Evolutionary conservation across 352 stramenopile genomes (phyloP).

Genomic region (Lagenidium sp.): DNA sequence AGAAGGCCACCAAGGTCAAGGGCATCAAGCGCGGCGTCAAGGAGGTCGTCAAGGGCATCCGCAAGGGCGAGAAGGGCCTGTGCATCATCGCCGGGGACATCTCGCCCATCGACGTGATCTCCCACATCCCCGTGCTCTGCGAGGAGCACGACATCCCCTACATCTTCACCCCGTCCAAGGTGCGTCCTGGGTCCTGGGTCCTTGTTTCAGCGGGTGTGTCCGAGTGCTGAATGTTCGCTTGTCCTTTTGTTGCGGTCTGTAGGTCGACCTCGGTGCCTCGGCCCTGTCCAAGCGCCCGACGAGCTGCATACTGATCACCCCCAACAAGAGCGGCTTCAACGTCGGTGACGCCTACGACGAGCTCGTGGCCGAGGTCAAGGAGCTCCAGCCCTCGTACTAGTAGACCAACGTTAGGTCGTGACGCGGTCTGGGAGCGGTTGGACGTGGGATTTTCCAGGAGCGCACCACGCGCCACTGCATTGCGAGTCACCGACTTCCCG

Average conservation of each 20-base stretch:
- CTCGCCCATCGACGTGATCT: conserved; percentile 99
- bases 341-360: conserved; percentile 88
- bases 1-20: conserved; percentile 95
- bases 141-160: conserved; percentile 99
- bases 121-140: conserved; percentile 97
- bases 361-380: conserved; percentile 83
- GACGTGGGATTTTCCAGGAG: too few relatives aligned
- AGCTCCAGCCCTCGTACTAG: conserved; percentile 83
- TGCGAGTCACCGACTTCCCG: too few relatives aligned
- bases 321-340: conserved; percentile 87
- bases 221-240: not conserved
- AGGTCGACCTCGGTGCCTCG: conserved; percentile 92
- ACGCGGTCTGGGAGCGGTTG: too few relatives aligned
- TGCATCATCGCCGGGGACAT: conserved; percentile 99
- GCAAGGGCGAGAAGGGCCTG: conserved; percentile 95
- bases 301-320: conserved; percentile 96
- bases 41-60: conserved; percentile 99
- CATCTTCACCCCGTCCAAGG: conserved; percentile 96
- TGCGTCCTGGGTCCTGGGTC: conserved; percentile 11
- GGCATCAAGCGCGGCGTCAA: conserved; percentile 98
- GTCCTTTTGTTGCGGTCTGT: not conserved
- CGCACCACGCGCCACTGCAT: too few relatives aligned
- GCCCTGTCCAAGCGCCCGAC: conserved; percentile 97
- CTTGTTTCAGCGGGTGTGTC: not conserved
- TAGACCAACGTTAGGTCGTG: too few relatives aligned